Evolutionary conservation across 306 rosid species (phyloP), one percentile per base, ranked within the genome.

Genomic region (Abrus precatorius): DNA sequence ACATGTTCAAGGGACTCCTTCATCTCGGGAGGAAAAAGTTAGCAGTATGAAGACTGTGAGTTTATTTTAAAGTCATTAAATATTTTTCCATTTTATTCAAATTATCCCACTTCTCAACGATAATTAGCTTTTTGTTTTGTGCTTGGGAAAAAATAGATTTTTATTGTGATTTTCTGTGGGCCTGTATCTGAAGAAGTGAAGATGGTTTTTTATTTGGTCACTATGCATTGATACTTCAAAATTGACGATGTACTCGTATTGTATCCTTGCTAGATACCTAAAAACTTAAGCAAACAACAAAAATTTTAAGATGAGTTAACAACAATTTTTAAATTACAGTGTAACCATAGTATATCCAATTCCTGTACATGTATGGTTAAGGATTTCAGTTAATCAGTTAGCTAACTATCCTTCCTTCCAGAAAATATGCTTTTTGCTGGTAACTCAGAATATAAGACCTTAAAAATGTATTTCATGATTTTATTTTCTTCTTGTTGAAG

Each of bases 31-130:
- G 84, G 99, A 95, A 84, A 91, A 92, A 91, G 97, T 93, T 85
- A 93, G 97, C 94, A 93, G 97, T 89, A 90, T 95, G 72, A 95
- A 93, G 88, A 93, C 99, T 72, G 99, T 95, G 88, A 91, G 97
- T 77, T 76, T 63, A 40, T 56, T 57, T 55, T 65, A 57, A 77
- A 30, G 41, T 48, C 36, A 32, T 69, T 63, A 43, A 14, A 56
- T 20, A 32, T 65, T 44, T 8, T 70, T 36, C 6, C 28, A 44
- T 64, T 57, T 69, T 12, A 38, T 55, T 71, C 69, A 6, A 34
- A 70, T 55, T 54, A 53, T 82, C 53, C 49, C 76, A 36, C 33
- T 78, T 65, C 10, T 66, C 33, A 74, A 49, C 72, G 38, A 5
- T 3, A 55, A 43, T 13, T n/a, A 29, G 30, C 2, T 11, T 80